A percentile compares a stretch with the other conserved stretches of the same genome.
phyloP scores from a whole-genome alignment of 2,329 filamentous ascomycete species.

The Penicillium sp. region DNA sequence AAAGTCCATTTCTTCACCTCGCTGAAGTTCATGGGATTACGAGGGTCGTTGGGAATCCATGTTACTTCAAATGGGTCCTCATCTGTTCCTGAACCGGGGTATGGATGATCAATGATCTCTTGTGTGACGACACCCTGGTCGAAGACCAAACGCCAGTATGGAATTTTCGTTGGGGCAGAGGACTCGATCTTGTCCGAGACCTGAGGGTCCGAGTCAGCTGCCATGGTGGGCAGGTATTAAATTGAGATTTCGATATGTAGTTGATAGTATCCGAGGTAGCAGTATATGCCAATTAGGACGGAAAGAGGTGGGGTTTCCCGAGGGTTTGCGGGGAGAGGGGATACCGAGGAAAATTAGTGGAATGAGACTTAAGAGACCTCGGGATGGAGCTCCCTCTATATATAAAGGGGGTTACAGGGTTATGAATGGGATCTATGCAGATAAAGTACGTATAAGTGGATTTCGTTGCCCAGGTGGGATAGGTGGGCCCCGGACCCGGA shows the following conservation, averaged over 20 bases:
- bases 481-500: neutral
- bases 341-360: neutral
- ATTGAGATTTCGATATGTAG: neutral
- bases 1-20: constrained; percentile 63
- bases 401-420: neutral
- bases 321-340: neutral
- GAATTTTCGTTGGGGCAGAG: constrained; percentile 30
- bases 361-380: neutral
- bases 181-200: constrained; percentile 31
- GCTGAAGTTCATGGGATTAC: constrained; percentile 65
- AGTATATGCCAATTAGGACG: neutral
- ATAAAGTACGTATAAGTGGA: neutral
- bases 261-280: neutral
- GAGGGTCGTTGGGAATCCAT: constrained; percentile 65
- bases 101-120: constrained; percentile 57
- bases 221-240: constrained; percentile 27
- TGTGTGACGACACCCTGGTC: constrained; percentile 60
- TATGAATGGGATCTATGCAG: neutral
- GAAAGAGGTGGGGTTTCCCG: neutral
- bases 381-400: neutral
- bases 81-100: constrained; percentile 62
- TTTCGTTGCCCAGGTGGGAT: neutral
- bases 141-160: constrained; percentile 55
- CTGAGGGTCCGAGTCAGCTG: constrained; percentile 22
- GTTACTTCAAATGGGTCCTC: constrained; percentile 68